These are phyloP conservation scores for Naumovozyma baii DNA, from an alignment of 805 yeast species.

Conservation along the genomic window DNA sequence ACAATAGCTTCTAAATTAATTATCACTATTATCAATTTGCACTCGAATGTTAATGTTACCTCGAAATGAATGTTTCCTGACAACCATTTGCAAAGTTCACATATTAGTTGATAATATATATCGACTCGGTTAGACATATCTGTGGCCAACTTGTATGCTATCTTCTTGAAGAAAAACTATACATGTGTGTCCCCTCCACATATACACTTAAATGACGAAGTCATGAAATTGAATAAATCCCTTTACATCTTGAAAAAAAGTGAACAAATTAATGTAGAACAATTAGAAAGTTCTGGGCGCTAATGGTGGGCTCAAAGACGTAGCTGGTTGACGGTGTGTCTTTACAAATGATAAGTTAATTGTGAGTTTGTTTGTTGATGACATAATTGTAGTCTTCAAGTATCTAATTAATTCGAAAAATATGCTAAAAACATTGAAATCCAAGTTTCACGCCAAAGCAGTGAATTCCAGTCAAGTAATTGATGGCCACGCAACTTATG, in stretches of 20 bases:
- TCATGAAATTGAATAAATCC: conserved; percentile 5
- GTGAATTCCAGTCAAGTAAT: conserved; percentile 6
- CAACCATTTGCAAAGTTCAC: too few relatives aligned
- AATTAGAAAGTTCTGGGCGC: too few relatives aligned
- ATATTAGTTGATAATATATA: too few relatives aligned
- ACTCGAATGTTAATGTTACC: too few relatives aligned
- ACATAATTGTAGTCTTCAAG: conserved; percentile 8
- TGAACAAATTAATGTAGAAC: conserved; percentile 5
- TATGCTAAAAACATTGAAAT: conserved; percentile 1
- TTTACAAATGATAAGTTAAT: conserved; percentile 4
- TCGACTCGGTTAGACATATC: conserved; percentile 7
- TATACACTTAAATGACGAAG: conserved; percentile 3
- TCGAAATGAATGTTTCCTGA: too few relatives aligned
- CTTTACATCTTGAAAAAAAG: conserved; percentile 4
- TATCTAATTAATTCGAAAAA: neutral
- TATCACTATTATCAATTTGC: too few relatives aligned
- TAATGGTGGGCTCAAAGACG: conserved; percentile 3
- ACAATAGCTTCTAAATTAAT: too few relatives aligned
- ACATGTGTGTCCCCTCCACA: conserved; percentile 5
- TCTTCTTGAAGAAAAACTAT: conserved; percentile 3
- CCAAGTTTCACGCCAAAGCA: conserved; percentile 7
- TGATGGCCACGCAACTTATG: conserved; percentile 6
- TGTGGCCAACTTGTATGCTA: conserved; percentile 4
- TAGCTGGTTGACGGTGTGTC: conserved; percentile 9
- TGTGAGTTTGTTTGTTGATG: conserved; percentile 10